Percentiles rank a stretch among this genome's conserved stretches.
These are phyloP conservation scores for Cercospora sp. DNA, from an alignment of 2,329 filamentous ascomycete species.

Conservation along the genomic window DNA sequence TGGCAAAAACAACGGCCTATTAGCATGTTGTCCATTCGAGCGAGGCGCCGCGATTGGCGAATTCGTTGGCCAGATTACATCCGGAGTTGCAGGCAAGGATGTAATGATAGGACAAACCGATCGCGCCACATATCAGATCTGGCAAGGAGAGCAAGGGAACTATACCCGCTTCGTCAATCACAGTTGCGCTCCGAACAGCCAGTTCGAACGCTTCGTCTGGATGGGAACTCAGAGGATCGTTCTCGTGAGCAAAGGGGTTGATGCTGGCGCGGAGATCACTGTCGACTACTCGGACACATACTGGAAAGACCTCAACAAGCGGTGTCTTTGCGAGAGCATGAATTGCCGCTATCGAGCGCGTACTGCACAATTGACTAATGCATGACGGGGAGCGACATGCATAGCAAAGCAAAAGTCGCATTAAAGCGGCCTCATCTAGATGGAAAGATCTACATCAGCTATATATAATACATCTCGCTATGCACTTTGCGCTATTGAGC, in stretches of 20 bases:
- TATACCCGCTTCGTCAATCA: conserved; percentile 62
- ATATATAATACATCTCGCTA: conserved; percentile 4
- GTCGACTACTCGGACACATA: conserved; percentile 61
- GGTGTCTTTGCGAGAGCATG: conserved; percentile 55
- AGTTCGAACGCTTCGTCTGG: conserved; percentile 60
- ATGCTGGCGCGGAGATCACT: conserved; percentile 56
- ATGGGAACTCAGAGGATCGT: conserved; percentile 56
- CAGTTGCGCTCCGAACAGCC: conserved; percentile 58
- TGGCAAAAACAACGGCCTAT: conserved; percentile 57
- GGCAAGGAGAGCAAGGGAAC: conserved; percentile 58
- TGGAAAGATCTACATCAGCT: conserved; percentile 5
- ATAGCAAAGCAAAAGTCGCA: not conserved
- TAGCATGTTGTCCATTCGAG: conserved; percentile 52
- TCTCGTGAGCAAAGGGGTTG: conserved; percentile 57
- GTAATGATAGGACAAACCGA: conserved; percentile 52
- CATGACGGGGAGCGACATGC: not conserved
- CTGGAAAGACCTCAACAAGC: conserved; percentile 57
- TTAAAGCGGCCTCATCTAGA: not conserved
- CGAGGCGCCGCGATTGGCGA: conserved; percentile 56
- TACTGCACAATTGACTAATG: conserved; percentile 9
- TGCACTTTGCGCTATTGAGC: conserved; percentile 18
- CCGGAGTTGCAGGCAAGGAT: conserved; percentile 53
- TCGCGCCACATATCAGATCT: conserved; percentile 58
- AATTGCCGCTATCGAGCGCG: conserved; percentile 51
- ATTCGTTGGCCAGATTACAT: conserved; percentile 58